Base-by-base conservation (phyloP, 768 basidiomycete genomes). In the Macrolepiota dolichaula region DNA sequence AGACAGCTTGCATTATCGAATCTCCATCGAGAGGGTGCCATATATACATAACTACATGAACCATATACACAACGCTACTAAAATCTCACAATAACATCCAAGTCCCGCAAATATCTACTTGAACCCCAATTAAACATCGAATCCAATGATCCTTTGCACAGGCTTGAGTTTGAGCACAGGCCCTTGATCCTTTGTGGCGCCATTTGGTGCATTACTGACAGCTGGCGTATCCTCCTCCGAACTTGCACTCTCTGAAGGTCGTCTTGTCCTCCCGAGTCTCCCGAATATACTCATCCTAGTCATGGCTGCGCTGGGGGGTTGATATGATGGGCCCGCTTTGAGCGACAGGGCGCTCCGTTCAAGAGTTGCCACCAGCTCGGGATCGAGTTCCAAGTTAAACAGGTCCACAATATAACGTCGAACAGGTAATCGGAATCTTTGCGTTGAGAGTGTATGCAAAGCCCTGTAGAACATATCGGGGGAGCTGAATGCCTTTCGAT, bases 361-460 rank as follows among this genome's bases (percentile, higher is more conserved):
- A 35, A 94, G 76, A 24, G 78, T 75, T 54, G 74, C 75, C 44
- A 88, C 81, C 38, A 88, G 74, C 44, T 86, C 82, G 40, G 78
- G 76, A 65, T 91, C 85, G 55, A 97, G 74, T 42, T 90, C 88
- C 55, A 96, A 76, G 67, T 89, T 90, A 79, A 99, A 99, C 5
- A 98, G 79, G 62, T 99, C 96, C 62, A 98, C 73, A 64, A 98
- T 88, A 72, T 95, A 98, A 59, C 92, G 83, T 50, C 96, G 86
- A 61, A 97, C 95, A 15, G 96, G 93, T 9, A 95, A 83, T 27
- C 95, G 90, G 72, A 94, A 98, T 62, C 92, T 88, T 62, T 92
- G 91, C 0, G 88, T 89, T 1, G 93, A 95, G 60, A 99, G 88
- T 56, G 90, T 86, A 56, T 93, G 89, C 38, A 98, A 78, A 0